These are phyloP conservation scores for Mucor mucedo DNA, from an alignment of 371 early-diverging fungal genomes.

Conservation along the genomic window DNA sequence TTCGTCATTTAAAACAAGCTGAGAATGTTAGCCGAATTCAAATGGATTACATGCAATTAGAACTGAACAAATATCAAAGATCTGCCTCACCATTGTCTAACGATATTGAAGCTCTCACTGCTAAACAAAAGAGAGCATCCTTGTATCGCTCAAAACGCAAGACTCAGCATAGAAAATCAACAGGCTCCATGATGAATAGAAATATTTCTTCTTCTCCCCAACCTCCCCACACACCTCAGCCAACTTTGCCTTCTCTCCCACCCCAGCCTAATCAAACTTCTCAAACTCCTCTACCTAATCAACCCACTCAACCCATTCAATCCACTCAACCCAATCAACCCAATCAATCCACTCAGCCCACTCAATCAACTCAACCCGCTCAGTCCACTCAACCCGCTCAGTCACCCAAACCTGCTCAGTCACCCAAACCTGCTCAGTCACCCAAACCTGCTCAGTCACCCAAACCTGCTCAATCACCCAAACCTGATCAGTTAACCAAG, in stretches of 20 bases:
- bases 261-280: neutral
- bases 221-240: neutral
- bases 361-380: neutral
- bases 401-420: neutral
- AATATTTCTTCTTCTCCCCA: neutral
- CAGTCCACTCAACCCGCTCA: neutral
- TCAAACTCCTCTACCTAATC: no score
- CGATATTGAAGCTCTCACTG: neutral
- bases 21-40: slow-evolving; percentile 35
- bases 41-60: slow-evolving; percentile 33
- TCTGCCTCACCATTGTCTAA: neutral
- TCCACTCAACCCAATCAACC: no score
- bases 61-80: slow-evolving; percentile 24
- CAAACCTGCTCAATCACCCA: neutral
- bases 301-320: no score
- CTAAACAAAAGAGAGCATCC: neutral
- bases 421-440: neutral
- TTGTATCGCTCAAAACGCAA: neutral
- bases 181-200: neutral
- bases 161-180: slow-evolving; percentile 6
- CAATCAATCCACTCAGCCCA: neutral
- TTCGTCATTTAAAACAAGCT: slow-evolving; percentile 34
- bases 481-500: neutral
- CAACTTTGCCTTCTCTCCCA: neutral
- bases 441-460: neutral